Conservation (phyloP, 345 rosid genomes). For the Citrus inodora region DNA sequence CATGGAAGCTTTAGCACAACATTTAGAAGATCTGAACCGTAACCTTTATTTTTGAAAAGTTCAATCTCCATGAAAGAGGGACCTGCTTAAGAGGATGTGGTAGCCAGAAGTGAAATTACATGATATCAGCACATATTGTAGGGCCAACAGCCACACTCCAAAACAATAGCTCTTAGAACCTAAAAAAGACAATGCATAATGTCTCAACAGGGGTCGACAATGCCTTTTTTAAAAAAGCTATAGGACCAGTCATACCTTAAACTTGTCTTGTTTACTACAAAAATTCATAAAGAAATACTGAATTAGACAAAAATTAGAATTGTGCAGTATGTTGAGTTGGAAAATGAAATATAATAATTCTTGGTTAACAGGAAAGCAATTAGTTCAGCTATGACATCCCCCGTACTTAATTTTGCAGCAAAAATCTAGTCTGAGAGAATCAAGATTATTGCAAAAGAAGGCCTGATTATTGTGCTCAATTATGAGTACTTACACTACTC, state of each 20-base stretch:
- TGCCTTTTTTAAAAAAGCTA: not conserved
- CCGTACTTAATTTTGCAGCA: not conserved
- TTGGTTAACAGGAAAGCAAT: not conserved
- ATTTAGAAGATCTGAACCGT: conserved; percentile 37
- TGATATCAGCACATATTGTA: not conserved
- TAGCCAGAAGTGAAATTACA: not conserved
- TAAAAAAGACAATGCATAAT: not conserved
- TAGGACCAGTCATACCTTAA: not conserved
- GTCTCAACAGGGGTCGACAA: not conserved
- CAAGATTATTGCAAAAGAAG: not conserved
- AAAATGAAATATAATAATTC: not conserved
- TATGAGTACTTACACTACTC: not conserved
- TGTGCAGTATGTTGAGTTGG: not conserved
- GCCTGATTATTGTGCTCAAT: not conserved
- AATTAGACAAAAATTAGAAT: not conserved
- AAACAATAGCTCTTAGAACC: not conserved
- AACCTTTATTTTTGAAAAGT: conserved; percentile 33
- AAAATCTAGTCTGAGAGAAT: not conserved
- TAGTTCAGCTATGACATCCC: not conserved
- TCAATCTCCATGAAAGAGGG: conserved; percentile 37
- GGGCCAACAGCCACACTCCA: not conserved
- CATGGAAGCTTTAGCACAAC: conserved; percentile 77
- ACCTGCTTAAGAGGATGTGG: conserved; percentile 29
- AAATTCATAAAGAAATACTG: not conserved
- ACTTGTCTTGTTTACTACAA: not conserved